Evolutionary conservation across 495 filamentous ascomycete species (phyloP).

Genomic region (Pseudomonodictys pantanalensis): DNA sequence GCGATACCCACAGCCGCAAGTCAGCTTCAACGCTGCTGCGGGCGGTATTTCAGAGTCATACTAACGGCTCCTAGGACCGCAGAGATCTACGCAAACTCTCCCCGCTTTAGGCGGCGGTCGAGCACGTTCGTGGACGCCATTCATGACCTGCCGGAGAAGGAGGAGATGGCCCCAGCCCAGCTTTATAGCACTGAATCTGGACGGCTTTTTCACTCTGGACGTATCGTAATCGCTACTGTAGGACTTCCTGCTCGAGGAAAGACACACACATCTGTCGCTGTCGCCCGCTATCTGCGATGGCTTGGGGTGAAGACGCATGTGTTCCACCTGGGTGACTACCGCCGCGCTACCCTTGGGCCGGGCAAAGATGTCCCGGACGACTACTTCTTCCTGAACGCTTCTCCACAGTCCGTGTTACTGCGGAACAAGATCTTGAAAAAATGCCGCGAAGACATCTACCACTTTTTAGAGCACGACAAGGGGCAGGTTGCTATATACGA

Average conservation of each 20-base stretch:
- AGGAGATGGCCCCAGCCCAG: slow-evolving; percentile 89
- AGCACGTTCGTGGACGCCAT: slow-evolving; percentile 97
- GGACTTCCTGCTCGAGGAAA: slow-evolving; percentile 95
- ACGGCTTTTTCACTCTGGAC: slow-evolving; percentile 91
- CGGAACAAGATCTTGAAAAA: slow-evolving; percentile 97
- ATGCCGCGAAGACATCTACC: slow-evolving; percentile 94
- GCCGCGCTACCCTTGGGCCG: slow-evolving; percentile 81
- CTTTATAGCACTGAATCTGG: slow-evolving; percentile 98
- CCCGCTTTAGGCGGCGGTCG: slow-evolving; percentile 78
- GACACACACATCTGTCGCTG: slow-evolving; percentile 95
- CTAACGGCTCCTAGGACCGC: slow-evolving; percentile 58
- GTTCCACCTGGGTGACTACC: slow-evolving; percentile 96
- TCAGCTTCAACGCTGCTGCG: too few species aligned
- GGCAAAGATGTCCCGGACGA: slow-evolving; percentile 90
- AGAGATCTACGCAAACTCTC: slow-evolving; percentile 82
- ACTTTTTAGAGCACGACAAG: slow-evolving; percentile 93
- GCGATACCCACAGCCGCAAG: not conserved
- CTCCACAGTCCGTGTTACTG: slow-evolving; percentile 78
- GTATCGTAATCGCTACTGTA: slow-evolving; percentile 96
- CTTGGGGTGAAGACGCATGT: slow-evolving; percentile 96
- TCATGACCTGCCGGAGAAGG: slow-evolving; percentile 83
- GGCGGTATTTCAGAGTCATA: not conserved
- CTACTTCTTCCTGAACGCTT: slow-evolving; percentile 96
- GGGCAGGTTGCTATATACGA: slow-evolving; percentile 99
- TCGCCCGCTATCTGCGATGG: slow-evolving; percentile 95